Evolutionary conservation across 495 filamentous ascomycete genomes (phyloP).

Genomic region (Friedmanniomyces simplex): DNA sequence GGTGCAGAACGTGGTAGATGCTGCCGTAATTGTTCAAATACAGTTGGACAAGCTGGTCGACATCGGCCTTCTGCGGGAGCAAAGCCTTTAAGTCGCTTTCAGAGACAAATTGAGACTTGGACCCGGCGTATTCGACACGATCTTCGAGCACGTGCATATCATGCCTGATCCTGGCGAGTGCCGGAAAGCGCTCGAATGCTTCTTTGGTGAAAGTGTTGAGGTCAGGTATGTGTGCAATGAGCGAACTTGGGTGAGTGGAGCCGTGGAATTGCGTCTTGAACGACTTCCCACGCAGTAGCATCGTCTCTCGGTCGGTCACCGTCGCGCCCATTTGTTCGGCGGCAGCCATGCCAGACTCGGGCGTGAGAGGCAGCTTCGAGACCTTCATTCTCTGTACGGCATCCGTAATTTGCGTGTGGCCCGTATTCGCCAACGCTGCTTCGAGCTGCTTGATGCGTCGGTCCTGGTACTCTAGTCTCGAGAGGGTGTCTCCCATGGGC

Average conservation of each 20-base stretch:
- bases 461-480: constrained; percentile 18
- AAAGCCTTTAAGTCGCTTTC: constrained; percentile 6
- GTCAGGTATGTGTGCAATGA: constrained; percentile 18
- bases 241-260: constrained; percentile 5
- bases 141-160: constrained; percentile 16
- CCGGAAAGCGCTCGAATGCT: constrained; percentile 12
- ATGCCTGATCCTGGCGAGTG: constrained; percentile 8
- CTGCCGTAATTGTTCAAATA: constrained; percentile 18
- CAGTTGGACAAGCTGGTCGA: constrained; percentile 8
- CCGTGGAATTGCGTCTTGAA: constrained; percentile 23
- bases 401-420: neutral
- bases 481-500: constrained; percentile 5
- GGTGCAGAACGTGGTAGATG: constrained; percentile 23
- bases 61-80: constrained; percentile 4
- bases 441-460: constrained; percentile 17
- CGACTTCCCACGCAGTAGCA: constrained; percentile 13
- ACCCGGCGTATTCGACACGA: constrained; percentile 3
- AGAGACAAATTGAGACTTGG: neutral
- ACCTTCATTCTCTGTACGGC: neutral
- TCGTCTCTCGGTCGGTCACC: constrained; percentile 11
- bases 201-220: constrained; percentile 17
- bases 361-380: constrained; percentile 12
- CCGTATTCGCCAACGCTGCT: constrained; percentile 6
- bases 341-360: constrained; percentile 7
- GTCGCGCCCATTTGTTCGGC: neutral